phyloP scores from a whole-genome alignment of 1,284 basidiomycete species.

The Cystobasidium sp. region DNA sequence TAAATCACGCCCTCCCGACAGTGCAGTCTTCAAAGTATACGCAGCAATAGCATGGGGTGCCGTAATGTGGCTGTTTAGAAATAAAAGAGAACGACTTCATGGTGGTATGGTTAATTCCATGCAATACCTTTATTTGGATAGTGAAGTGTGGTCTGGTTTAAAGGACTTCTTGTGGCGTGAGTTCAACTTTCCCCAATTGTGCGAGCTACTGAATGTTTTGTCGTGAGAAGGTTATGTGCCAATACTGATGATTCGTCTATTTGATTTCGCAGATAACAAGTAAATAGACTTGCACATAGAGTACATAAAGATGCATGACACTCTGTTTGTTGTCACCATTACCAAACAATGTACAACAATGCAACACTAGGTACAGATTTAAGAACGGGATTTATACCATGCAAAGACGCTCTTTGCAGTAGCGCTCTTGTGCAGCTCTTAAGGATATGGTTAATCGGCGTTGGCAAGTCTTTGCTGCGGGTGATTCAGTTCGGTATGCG shows the following conservation, averaged over 20 bases:
- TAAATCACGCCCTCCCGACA: slow-evolving; percentile 77
- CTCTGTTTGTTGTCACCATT: not conserved
- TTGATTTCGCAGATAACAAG: slow-evolving; percentile 15
- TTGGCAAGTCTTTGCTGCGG: too few relatives aligned
- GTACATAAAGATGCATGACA: not conserved
- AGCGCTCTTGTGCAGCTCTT: too few relatives aligned
- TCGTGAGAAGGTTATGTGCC: not conserved
- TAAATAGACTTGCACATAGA: slow-evolving; percentile 15
- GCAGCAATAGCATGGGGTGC: slow-evolving; percentile 90
- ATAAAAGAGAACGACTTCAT: slow-evolving; percentile 84
- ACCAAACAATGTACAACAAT: too few relatives aligned
- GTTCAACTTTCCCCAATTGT: slow-evolving; percentile 18
- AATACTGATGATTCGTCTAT: not conserved
- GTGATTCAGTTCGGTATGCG: too few relatives aligned
- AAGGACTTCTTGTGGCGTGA: slow-evolving; percentile 48
- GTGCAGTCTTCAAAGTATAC: slow-evolving; percentile 81
- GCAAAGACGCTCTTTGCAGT: too few relatives aligned
- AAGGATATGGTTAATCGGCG: too few relatives aligned
- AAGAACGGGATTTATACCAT: too few relatives aligned
- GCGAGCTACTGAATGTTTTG: too few relatives aligned
- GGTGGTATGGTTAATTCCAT: slow-evolving; percentile 76
- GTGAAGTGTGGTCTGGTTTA: slow-evolving; percentile 46
- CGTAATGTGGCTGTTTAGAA: slow-evolving; percentile 96
- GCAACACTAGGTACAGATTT: too few relatives aligned
- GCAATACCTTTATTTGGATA: slow-evolving; percentile 51